A percentile compares a stretch with the other conserved stretches of the same genome.
Evolutionary conservation across 805 yeast species (phyloP).

Genomic region (Soucietia sequanensis): DNA sequence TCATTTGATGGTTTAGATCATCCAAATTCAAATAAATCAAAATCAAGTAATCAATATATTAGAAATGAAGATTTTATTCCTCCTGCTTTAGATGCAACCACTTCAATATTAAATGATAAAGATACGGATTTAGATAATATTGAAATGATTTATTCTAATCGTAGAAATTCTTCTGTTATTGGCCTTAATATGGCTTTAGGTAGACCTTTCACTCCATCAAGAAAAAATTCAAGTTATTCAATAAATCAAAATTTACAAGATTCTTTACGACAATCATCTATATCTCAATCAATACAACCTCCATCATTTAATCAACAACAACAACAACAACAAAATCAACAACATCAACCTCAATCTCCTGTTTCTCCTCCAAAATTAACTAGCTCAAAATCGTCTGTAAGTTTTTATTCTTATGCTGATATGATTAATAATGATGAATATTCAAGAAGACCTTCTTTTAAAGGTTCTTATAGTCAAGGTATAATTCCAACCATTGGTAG

Average conservation of each 20-base stretch:
- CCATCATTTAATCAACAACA: too few relatives aligned
- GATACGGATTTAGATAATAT: constrained; percentile 63
- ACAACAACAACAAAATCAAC: too few relatives aligned
- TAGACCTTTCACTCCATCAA: constrained; percentile 36
- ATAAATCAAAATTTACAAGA: constrained; percentile 15
- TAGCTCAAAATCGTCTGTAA: constrained; percentile 35
- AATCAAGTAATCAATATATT: constrained; percentile 20
- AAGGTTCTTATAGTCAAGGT: constrained; percentile 37
- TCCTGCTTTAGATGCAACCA: constrained; percentile 76
- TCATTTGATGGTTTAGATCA: constrained; percentile 9
- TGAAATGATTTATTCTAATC: constrained; percentile 61
- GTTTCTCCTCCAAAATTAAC: constrained; percentile 41
- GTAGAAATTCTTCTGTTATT: constrained; percentile 55
- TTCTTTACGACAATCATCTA: constrained; percentile 1
- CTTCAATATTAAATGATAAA: constrained; percentile 62
- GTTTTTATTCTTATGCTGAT: constrained; percentile 78
- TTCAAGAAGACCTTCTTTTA: constrained; percentile 59
- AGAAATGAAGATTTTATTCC: constrained; percentile 68
- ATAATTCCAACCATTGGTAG: constrained; percentile 22
- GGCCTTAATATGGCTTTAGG: constrained; percentile 50
- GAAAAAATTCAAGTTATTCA: constrained; percentile 37
- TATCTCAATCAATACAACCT: constrained; percentile 2
- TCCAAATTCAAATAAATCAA: constrained; percentile 1
- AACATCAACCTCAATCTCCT: constrained; percentile 23
- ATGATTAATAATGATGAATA: constrained; percentile 67